phyloP scores from a whole-genome alignment of 352 stramenopile species.

The Globisporangium spinosum region DNA sequence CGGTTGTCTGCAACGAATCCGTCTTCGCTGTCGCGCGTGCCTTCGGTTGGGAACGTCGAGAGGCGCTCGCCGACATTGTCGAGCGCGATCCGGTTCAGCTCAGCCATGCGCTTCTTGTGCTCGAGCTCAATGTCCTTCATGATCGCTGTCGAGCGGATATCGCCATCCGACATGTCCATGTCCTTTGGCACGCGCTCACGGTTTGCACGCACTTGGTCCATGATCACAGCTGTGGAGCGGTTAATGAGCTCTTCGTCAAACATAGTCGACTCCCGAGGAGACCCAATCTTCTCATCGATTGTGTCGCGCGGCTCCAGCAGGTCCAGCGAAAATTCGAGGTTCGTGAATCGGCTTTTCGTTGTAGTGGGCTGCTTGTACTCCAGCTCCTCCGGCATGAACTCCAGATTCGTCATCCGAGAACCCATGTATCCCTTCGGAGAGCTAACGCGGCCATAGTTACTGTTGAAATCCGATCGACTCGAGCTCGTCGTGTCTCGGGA shows the following conservation, averaged over 20 bases:
- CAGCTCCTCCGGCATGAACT: conserved; percentile 15
- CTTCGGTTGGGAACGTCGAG: conserved; percentile 20
- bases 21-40: conserved; percentile 7
- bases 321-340: conserved; percentile 18
- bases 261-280: conserved; percentile 22
- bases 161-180: conserved; percentile 12
- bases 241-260: conserved; percentile 51
- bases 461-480: conserved; percentile 20
- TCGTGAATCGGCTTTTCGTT: conserved; percentile 9
- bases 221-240: conserved; percentile 43
- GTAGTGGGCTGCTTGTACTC: conserved; percentile 2
- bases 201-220: conserved; percentile 42
- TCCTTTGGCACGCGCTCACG: conserved; percentile 19
- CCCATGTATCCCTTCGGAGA: not conserved
- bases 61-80: conserved; percentile 44
- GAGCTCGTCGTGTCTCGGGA: conserved; percentile 20
- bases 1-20: not conserved
- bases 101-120: conserved; percentile 51
- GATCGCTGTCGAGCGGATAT: conserved; percentile 27
- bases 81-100: conserved; percentile 46
- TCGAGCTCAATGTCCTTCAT: conserved; percentile 45
- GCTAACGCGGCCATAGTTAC: conserved; percentile 2
- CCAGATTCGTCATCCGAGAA: conserved; percentile 13
- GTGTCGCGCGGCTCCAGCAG: conserved; percentile 16
- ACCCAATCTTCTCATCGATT: conserved; percentile 10